phyloP scores from a whole-genome alignment of 805 yeast species.

The Starmerella bombi region DNA sequence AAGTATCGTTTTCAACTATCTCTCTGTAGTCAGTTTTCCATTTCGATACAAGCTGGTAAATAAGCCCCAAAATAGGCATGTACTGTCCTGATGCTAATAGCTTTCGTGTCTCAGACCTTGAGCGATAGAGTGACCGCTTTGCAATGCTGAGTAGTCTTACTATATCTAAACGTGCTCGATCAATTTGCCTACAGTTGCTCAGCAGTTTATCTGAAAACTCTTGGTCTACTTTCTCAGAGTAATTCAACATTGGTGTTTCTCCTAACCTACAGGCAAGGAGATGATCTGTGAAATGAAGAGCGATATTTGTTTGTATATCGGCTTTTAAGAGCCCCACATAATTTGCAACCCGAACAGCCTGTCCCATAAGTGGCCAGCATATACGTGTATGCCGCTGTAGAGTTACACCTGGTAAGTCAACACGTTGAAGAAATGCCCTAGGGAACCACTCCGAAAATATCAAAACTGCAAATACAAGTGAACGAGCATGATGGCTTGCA shows the following conservation, averaged over 20 bases:
- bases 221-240: conserved; percentile 37
- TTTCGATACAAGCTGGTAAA: conserved; percentile 59
- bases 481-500: conserved; percentile 4
- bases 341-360: conserved; percentile 73
- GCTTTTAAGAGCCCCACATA: conserved; percentile 71
- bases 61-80: conserved; percentile 53
- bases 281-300: conserved; percentile 74
- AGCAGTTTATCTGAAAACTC: conserved; percentile 35
- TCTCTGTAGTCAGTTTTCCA: conserved; percentile 55
- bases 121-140: conserved; percentile 66
- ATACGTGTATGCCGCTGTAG: conserved; percentile 34
- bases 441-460: conserved; percentile 9
- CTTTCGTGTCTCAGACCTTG: conserved; percentile 26
- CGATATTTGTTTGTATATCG: conserved; percentile 61
- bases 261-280: conserved; percentile 70
- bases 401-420: conserved; percentile 1
- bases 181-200: conserved; percentile 40
- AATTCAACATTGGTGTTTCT: conserved; percentile 63
- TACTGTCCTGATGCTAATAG: conserved; percentile 31
- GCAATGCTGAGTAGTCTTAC: conserved; percentile 68
- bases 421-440: conserved; percentile 1
- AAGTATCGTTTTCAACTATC: conserved; percentile 19
- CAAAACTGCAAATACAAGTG: conserved; percentile 6
- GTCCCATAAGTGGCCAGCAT: conserved; percentile 91
- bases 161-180: conserved; percentile 66